phyloP scores from a whole-genome alignment of 1,284 basidiomycete species.

The Xerocomus amazonicus region DNA sequence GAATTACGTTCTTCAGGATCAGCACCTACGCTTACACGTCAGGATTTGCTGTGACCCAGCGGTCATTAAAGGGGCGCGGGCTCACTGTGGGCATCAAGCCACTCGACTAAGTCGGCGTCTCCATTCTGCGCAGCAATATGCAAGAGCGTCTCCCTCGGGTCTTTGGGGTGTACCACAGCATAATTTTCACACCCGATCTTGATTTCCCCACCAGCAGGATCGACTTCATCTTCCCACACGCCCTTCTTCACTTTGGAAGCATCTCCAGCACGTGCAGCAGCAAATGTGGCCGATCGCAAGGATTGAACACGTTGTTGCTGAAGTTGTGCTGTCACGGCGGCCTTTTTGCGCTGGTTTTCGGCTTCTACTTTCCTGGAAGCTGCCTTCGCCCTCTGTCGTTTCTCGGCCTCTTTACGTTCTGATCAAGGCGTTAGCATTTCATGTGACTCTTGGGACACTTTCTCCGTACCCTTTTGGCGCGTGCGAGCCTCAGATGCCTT shows the following conservation, averaged over 20 bases:
- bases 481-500: conserved; percentile 39
- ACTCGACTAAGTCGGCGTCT: conserved; percentile 55
- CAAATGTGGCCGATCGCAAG: conserved; percentile 57
- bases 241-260: conserved; percentile 53
- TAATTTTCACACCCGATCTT: conserved; percentile 53
- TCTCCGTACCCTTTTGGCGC: conserved; percentile 29
- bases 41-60: conserved; percentile 19
- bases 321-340: conserved; percentile 45
- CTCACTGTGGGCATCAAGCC: conserved; percentile 68
- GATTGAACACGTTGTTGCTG: conserved; percentile 49
- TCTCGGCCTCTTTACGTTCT: conserved; percentile 51
- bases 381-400: conserved; percentile 53
- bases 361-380: conserved; percentile 54
- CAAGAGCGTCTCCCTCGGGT: conserved; percentile 60
- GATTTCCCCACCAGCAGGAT: conserved; percentile 66
- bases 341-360: conserved; percentile 46
- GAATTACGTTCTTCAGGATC: conserved; percentile 66
- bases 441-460: conserved; percentile 3
- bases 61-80: conserved; percentile 22
- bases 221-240: conserved; percentile 65
- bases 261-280: conserved; percentile 56
- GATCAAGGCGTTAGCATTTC: conserved; percentile 13
- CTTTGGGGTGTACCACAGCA: conserved; percentile 43
- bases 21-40: conserved; percentile 46
- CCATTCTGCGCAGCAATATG: conserved; percentile 60